phyloP scores from a whole-genome alignment of 495 filamentous ascomycete species.

The Astrothelium macrocarpum region DNA sequence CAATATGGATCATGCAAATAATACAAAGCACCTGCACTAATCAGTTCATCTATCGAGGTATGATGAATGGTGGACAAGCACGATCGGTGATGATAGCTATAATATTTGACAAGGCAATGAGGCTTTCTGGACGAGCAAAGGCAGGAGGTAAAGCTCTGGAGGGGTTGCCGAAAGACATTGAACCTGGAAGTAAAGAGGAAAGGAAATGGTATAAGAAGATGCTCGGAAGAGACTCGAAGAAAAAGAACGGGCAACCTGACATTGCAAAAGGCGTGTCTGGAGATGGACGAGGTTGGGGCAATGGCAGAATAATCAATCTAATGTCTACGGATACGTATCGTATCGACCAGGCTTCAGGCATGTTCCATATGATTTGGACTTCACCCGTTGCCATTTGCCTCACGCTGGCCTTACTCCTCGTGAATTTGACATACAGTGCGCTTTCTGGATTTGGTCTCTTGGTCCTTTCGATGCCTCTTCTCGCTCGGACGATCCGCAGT shows the following conservation, averaged over 20 bases:
- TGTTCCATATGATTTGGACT: conserved; percentile 88
- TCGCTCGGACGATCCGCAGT: conserved; percentile 61
- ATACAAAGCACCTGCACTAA: conserved; percentile 33
- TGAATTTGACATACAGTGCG: conserved; percentile 83
- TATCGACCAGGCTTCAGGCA: conserved; percentile 70
- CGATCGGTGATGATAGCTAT: conserved; percentile 35
- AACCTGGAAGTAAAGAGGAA: conserved; percentile 36
- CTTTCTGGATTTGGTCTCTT: conserved; percentile 79
- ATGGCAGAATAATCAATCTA: conserved; percentile 78
- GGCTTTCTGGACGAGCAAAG: conserved; percentile 32
- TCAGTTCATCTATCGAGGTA: conserved; percentile 37
- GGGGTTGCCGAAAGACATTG: conserved; percentile 22
- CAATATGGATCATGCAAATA: conserved; percentile 33
- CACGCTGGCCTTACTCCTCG: conserved; percentile 63
- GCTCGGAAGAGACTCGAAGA: conserved; percentile 35
- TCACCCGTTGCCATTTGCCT: conserved; percentile 67
- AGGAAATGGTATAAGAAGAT: conserved; percentile 37
- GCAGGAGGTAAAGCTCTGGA: conserved; percentile 32
- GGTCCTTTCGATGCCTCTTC: conserved; percentile 61
- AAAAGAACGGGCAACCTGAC: conserved; percentile 32
- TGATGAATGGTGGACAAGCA: conserved; percentile 35
- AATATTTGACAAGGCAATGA: conserved; percentile 42
- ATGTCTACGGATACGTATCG: conserved; percentile 93
- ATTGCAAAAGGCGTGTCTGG: conserved; percentile 41
- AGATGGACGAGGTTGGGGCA: conserved; percentile 76